Evolutionary conservation across 1,284 basidiomycete genomes (phyloP).

Genomic region (Macrocystidia cucumis): DNA sequence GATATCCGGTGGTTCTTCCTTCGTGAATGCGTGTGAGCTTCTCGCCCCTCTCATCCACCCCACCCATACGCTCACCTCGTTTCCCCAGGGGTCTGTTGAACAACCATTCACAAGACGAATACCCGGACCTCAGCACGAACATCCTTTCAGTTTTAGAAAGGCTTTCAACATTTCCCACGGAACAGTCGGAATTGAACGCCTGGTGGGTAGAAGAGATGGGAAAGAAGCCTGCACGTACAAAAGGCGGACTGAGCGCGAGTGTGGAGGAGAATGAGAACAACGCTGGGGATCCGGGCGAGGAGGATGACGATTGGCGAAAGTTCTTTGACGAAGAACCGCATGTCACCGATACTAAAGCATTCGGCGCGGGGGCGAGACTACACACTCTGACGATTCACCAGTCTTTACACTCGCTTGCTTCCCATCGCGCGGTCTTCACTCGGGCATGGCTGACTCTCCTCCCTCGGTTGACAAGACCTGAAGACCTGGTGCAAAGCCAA

Average conservation of each 20-base stretch:
- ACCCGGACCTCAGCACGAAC: constrained; percentile 48
- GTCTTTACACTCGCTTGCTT: constrained; percentile 63
- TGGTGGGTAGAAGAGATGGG: constrained; percentile 83
- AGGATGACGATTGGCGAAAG: constrained; percentile 69
- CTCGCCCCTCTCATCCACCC: too few species aligned
- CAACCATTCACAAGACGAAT: constrained; percentile 14
- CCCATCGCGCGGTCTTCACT: constrained; percentile 76
- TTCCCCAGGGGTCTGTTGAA: too few species aligned
- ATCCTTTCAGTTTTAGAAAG: constrained; percentile 72
- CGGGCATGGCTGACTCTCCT: constrained; percentile 71
- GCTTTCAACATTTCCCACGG: constrained; percentile 78
- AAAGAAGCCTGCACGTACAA: constrained; percentile 46
- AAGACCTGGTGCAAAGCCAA: constrained; percentile 30
- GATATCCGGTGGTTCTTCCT: constrained; percentile 95
- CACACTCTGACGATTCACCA: constrained; percentile 67
- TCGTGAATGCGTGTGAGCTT: constrained; percentile 68
- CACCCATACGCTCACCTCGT: too few species aligned
- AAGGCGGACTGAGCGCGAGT: constrained; percentile 21
- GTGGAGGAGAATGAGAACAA: constrained; percentile 31
- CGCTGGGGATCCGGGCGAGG: constrained; percentile 27
- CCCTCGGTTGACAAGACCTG: constrained; percentile 41
- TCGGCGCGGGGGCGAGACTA: constrained; percentile 35
- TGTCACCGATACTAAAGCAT: constrained; percentile 27
- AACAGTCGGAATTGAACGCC: constrained; percentile 66
- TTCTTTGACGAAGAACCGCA: constrained; percentile 66